Evolutionary conservation across 148 eudicot species (phyloP), one percentile per base, ranked within the genome.

Genomic region (Camellia sinensis): DNA sequence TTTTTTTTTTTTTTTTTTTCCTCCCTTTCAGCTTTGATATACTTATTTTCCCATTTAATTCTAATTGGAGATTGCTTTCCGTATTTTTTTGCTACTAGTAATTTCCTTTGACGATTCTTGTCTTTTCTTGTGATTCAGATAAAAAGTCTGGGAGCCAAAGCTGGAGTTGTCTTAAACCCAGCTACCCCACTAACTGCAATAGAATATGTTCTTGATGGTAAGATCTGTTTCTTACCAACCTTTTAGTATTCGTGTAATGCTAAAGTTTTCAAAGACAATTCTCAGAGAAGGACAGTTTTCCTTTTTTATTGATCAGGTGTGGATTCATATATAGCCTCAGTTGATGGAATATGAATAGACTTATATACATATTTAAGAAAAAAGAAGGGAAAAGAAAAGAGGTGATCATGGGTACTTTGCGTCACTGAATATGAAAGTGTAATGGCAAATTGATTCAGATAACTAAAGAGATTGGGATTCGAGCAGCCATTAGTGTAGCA

Each of bases 121-220:
- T 67, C 2, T 66, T 77, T 72, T 75, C 52, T 81, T 43, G 53
- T 80, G 43, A 22, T 82, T 81, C 91, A 97, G 99, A 86, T 97
- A 45, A 97, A 97, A 84, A 89, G 89, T 86, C 81, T 94, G 86
- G 99, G 99, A 67, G 99, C 99, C 53, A 97, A 97, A 92, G 99
- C 98, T 77, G 99, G 99, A 76, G 99, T 94, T 74, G 99, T 97
- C 66, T 81, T 94, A 81, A 97, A 97, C 91, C 99, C 99, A 67
- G 99, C 71, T 71, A 97, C 98, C 86, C 92, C 99, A 50, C 85
- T 94, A 78, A 80, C 45, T 82, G 82, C 97, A 15, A 88, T 97
- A 7, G 99, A 97, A 76, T 96, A 96, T 78, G 88, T 97, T 41
- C 98, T 97, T 86, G 99, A 97, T 85, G 95, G 99, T 97, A 92